Evolutionary conservation across 192 early-diverging fungal species (phyloP).

Genomic region (Rhizoclosmatium globosum): DNA sequence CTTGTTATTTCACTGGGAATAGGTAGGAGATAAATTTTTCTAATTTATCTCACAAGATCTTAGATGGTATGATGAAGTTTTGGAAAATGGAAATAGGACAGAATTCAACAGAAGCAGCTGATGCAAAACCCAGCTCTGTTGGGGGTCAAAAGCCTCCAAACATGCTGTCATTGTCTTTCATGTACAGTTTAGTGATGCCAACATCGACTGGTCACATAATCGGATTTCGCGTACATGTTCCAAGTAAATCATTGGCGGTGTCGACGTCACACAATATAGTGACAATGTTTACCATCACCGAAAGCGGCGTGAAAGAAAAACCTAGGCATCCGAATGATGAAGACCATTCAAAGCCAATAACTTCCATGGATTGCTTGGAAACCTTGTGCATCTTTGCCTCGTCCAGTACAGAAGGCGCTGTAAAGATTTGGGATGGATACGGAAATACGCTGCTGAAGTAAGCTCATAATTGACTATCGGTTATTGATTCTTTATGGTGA

Average conservation of each 20-base stretch:
- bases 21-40: conserved; percentile 37
- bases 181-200: background rate
- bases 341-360: conserved; percentile 50
- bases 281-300: background rate
- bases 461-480: background rate
- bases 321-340: conserved; percentile 54
- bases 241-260: conserved; percentile 8
- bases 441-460: conserved; percentile 50
- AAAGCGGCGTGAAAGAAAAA: background rate
- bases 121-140: conserved; percentile 9
- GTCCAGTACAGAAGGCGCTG: conserved; percentile 52
- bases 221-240: background rate
- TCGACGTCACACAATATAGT: background rate
- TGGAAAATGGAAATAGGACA: conserved; percentile 41
- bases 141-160: background rate
- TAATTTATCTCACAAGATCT: background rate
- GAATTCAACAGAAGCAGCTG: background rate
- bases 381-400: conserved; percentile 46
- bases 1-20: conserved; percentile 41
- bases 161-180: background rate
- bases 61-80: conserved; percentile 50
- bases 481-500: background rate
- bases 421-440: conserved; percentile 60
- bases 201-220: background rate
- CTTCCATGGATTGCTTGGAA: conserved; percentile 36